A percentile compares a stretch with the other conserved stretches of the same genome.
phyloP scores from a whole-genome alignment of 192 early-diverging fungal species.

The Podila epigama region DNA sequence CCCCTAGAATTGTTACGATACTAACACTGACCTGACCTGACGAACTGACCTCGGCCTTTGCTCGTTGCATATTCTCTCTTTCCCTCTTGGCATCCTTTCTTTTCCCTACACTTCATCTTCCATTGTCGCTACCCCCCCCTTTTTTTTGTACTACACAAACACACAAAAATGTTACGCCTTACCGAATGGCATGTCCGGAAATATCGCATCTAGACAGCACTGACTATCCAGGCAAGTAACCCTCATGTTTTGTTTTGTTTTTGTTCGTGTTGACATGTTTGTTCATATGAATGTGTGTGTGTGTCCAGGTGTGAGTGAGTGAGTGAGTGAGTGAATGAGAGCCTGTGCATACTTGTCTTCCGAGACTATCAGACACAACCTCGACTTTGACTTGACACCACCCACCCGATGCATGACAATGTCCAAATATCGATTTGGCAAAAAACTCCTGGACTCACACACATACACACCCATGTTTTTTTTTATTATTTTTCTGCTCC shows the following conservation, averaged over 20 bases:
- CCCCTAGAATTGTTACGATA: no score
- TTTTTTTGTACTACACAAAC: not conserved
- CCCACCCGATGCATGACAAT: no score
- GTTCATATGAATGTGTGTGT: not conserved
- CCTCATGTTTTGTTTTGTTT: not conserved
- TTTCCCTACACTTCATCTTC: not conserved
- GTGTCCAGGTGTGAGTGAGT: no score
- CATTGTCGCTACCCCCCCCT: not conserved
- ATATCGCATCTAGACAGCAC: conserved; percentile 26
- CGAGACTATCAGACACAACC: no score
- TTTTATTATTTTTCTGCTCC: not conserved
- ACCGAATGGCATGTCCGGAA: not conserved
- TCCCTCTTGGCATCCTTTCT: not conserved
- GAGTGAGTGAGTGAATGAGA: no score
- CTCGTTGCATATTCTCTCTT: not conserved
- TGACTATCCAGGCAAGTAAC: conserved; percentile 47
- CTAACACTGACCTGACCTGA: no score
- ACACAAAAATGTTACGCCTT: not conserved
- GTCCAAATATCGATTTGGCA: no score
- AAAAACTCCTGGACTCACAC: no score
- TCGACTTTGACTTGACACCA: no score
- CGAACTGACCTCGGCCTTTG: not conserved
- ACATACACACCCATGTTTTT: not conserved
- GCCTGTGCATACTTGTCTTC: no score
- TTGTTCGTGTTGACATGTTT: not conserved